Evolutionary conservation across 768 basidiomycete species (phyloP), one percentile per base, ranked within the genome.

Genomic region (Dictyophora rubrovolvata): DNA sequence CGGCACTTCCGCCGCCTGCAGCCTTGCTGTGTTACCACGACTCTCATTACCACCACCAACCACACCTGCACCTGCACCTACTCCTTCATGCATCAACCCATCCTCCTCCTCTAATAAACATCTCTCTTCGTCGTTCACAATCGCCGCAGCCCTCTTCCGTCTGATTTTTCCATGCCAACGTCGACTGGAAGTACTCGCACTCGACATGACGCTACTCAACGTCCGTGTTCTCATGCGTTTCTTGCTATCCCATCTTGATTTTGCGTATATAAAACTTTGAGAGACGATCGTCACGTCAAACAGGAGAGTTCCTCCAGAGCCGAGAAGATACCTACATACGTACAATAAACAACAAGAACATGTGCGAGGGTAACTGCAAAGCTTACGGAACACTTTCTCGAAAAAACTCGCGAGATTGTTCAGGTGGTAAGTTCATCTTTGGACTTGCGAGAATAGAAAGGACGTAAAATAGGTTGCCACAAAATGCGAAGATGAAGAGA

Each of bases 401-500:
- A 17, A 95, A 73, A 69, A 86, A 93, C 37, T 79, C 76, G 0
- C 77, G 74, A 1, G 88, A 80, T 65, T 78, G 75, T 6, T 81
- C 78, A 11, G 82, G 79, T 16, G 87, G 81, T 20, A 78, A 72
- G 55, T 69, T 72, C 47, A 83, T 73, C 55, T 78, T 73, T 5
- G 91, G 87, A 46, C 89, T 90, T 8, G 83, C 77, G n/a, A 96
- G 68, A 65, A 97, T 89, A 2, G 93, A 95, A 18, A 85, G 71
- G 51, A 95, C 95, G 70, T 99, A 98, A 68, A 95, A 93, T 10
- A 82, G 71, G 70, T 99, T 99, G 59, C 96, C 96, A 23, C 89
- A 72, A 70, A 98, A 98, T 7, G 96, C 96, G 68, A 87, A 92
- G 35, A 94, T 69, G 70, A 99, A 99, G 20, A 99, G 78, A 67